Conservation (phyloP, 75 land plant genomes). For the Adiantum capillusveneris region DNA sequence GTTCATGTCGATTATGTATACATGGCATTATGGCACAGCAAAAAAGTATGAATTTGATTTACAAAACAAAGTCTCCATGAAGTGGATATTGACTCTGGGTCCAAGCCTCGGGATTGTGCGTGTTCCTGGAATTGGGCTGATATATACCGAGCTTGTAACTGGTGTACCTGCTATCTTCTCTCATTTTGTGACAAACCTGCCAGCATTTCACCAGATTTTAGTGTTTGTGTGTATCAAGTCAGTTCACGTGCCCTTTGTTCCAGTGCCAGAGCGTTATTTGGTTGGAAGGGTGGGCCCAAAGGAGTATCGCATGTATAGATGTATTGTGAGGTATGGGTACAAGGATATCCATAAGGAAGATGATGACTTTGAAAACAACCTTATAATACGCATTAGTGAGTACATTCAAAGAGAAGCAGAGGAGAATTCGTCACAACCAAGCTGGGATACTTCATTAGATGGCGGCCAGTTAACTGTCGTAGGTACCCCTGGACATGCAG, state of each 20-base stretch:
- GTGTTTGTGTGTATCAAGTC: constrained; percentile 47
- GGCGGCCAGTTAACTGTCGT: too few relatives aligned
- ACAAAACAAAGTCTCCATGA: constrained; percentile 56
- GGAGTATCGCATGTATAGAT: constrained; percentile 36
- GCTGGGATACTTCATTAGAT: background rate
- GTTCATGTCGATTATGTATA: constrained; percentile 44
- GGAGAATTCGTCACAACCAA: constrained; percentile 1
- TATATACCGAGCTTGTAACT: constrained; percentile 37
- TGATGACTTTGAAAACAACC: constrained; percentile 42
- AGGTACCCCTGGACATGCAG: constrained; percentile 22
- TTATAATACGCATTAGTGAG: constrained; percentile 36
- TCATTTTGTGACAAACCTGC: constrained; percentile 51
- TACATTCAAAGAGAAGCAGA: constrained; percentile 36
- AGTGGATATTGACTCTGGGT: constrained; percentile 31
- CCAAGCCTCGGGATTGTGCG: constrained; percentile 44
- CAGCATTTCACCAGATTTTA: constrained; percentile 47
- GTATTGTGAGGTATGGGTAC: constrained; percentile 53
- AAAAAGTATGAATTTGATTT: constrained; percentile 38
- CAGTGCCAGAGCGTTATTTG: constrained; percentile 27
- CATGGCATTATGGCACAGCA: constrained; percentile 61
- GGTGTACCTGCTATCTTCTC: constrained; percentile 49
- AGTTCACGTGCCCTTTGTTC: constrained; percentile 34
- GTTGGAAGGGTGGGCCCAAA: constrained; percentile 40
- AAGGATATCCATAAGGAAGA: constrained; percentile 39
- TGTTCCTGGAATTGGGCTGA: constrained; percentile 45